phyloP scores from a whole-genome alignment of 768 basidiomycete genomes.

The Calvatia gigantea region DNA sequence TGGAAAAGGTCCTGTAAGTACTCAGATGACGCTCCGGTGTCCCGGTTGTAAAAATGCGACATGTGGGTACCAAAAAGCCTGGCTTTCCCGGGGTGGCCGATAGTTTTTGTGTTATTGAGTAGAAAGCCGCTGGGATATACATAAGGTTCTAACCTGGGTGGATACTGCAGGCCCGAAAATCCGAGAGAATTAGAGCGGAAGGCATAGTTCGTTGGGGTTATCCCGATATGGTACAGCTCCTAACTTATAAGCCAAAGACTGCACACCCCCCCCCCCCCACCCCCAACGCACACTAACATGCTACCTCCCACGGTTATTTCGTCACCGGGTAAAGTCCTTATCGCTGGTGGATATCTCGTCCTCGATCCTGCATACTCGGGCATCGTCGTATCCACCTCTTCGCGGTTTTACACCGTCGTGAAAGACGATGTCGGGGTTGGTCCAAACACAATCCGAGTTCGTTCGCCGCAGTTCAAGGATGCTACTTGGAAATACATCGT shows the following conservation, averaged over 20 bases:
- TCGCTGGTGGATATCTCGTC: conserved; percentile 96
- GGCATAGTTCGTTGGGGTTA: too few relatives aligned
- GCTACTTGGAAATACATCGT: conserved; percentile 76
- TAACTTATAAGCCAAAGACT: conserved; percentile 10
- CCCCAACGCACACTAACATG: conserved; percentile 31
- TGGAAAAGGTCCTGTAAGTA: conserved; percentile 65
- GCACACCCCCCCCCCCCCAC: conserved; percentile 15
- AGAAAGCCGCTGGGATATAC: conserved; percentile 5
- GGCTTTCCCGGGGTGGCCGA: conserved; percentile 79
- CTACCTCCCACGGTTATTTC: conserved; percentile 69
- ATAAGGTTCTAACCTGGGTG: conserved; percentile 10
- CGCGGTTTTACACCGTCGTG: conserved; percentile 88
- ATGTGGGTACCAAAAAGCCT: conserved; percentile 84
- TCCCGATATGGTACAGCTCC: conserved; percentile 5
- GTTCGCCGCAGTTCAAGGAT: conserved; percentile 87
- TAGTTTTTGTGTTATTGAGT: conserved; percentile 17
- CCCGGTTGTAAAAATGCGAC: conserved; percentile 91
- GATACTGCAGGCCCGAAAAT: conserved; percentile 9
- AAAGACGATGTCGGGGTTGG: conserved; percentile 29
- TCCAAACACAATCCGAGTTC: conserved; percentile 57
- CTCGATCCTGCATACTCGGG: conserved; percentile 86
- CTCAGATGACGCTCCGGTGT: conserved; percentile 85
- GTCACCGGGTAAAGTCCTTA: conserved; percentile 90
- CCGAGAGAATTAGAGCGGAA: too few relatives aligned
- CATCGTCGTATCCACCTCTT: conserved; percentile 86